Evolutionary conservation across 352 stramenopile genomes (phyloP).

Genomic region (Globisporangium cederbergense): DNA sequence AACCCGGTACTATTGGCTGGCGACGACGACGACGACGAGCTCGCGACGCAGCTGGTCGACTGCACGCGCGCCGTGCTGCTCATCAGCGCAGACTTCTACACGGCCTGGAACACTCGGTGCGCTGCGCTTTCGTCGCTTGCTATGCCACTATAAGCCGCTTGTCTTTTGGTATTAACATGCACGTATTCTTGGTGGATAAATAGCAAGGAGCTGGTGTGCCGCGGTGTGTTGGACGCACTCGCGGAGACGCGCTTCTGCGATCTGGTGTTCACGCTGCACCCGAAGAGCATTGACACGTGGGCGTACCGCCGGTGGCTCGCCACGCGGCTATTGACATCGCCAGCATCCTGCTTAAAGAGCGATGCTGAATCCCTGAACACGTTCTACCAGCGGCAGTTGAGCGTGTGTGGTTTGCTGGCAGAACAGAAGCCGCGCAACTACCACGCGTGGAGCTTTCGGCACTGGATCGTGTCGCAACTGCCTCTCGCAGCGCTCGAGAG

Average conservation of each 20-base stretch:
- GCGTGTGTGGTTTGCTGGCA: conserved; percentile 43
- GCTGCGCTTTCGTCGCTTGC: not conserved
- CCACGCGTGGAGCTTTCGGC: conserved; percentile 81
- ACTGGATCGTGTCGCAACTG: conserved; percentile 63
- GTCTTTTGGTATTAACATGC: too few species aligned
- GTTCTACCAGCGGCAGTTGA: conserved; percentile 55
- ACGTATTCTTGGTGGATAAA: not conserved
- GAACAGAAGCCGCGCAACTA: conserved; percentile 79
- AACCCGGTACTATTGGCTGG: conserved; percentile 25
- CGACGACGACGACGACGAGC: conserved; percentile 11
- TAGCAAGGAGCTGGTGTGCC: conserved; percentile 57
- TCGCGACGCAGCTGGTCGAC: conserved; percentile 32
- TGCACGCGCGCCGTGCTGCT: conserved; percentile 66
- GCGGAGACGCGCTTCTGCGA: conserved; percentile 66
- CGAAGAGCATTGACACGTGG: conserved; percentile 88
- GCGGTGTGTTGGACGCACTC: conserved; percentile 31
- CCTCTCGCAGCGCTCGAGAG: conserved; percentile 16
- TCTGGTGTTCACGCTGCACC: conserved; percentile 71
- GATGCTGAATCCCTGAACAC: conserved; percentile 15
- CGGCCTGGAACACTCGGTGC: conserved; percentile 79
- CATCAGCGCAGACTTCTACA: conserved; percentile 81
- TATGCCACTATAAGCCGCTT: not conserved
- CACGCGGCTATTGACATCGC: conserved; percentile 27
- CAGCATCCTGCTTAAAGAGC: not conserved
- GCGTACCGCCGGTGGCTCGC: conserved; percentile 69